Conservation (phyloP, 2,329 filamentous ascomycete genomes). For the Lasiodiplodia hormozganensis region DNA sequence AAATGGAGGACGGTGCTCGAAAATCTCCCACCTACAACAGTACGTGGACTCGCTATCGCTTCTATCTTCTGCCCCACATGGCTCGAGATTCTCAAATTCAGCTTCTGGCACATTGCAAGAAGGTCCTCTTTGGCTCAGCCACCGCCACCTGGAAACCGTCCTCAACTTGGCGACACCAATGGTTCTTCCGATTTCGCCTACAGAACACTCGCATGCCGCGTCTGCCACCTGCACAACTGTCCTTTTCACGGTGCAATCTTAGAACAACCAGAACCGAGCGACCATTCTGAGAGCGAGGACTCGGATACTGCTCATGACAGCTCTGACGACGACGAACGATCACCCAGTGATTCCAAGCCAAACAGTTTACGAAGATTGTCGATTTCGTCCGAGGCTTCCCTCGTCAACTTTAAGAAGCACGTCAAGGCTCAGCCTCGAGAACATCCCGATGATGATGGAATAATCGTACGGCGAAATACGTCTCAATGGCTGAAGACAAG, state of each 20-base stretch:
- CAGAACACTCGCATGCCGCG: conserved; percentile 37
- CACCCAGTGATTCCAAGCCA: background rate
- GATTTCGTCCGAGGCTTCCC: background rate
- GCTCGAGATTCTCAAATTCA: conserved; percentile 43
- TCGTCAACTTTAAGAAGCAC: conserved; percentile 31
- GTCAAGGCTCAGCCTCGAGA: conserved; percentile 34
- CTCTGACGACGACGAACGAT: background rate
- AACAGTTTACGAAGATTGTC: conserved; percentile 4
- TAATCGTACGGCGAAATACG: background rate
- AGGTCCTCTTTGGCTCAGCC: conserved; percentile 34
- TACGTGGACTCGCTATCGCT: conserved; percentile 39
- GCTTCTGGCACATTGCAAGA: conserved; percentile 51
- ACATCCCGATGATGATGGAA: conserved; percentile 15
- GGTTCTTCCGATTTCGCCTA: conserved; percentile 33
- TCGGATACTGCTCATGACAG: conserved; percentile 22
- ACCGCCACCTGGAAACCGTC: background rate
- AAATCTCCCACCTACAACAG: conserved; percentile 37
- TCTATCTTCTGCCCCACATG: conserved; percentile 48
- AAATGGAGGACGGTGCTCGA: conserved; percentile 43
- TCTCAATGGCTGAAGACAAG: conserved; percentile 42
- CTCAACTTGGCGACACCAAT: conserved; percentile 9
- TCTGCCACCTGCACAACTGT: conserved; percentile 48
- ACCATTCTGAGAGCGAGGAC: conserved; percentile 6
- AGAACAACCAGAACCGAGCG: conserved; percentile 35
- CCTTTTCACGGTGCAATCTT: conserved; percentile 50